Conservation (phyloP, 2,329 filamentous ascomycete species). For the Aureobasidium sp. region DNA sequence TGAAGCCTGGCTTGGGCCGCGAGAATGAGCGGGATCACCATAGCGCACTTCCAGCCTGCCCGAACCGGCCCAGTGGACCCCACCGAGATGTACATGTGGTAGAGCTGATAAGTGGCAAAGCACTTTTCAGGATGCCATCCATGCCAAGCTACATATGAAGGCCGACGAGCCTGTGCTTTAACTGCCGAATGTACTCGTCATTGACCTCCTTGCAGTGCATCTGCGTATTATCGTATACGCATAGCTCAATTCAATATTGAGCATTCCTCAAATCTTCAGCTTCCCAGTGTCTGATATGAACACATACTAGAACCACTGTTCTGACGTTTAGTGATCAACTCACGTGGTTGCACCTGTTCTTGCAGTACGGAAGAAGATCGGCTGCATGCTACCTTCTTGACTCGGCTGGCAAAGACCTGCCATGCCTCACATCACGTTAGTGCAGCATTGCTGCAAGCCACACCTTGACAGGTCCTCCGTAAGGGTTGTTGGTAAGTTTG, state of each 20-base stretch:
- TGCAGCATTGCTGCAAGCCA: conserved; percentile 8
- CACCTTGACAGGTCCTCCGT: neutral
- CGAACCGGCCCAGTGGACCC: neutral
- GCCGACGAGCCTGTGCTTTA: neutral
- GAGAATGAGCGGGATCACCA: neutral
- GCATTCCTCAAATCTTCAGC: neutral
- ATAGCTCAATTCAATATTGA: neutral
- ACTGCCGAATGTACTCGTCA: conserved; percentile 12
- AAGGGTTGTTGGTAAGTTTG: neutral
- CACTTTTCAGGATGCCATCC: neutral
- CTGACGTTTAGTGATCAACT: neutral
- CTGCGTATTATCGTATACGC: too few species aligned
- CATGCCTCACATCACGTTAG: neutral
- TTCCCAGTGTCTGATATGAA: neutral
- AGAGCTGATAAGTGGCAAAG: neutral
- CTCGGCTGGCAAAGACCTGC: neutral
- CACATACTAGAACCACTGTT: neutral
- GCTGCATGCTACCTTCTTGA: neutral
- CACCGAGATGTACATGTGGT: neutral
- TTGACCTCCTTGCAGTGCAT: neutral
- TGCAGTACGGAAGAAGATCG: neutral
- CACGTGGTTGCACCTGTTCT: neutral
- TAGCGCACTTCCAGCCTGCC: neutral
- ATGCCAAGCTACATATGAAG: neutral
- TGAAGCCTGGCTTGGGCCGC: neutral